Evolutionary conservation across 768 basidiomycete genomes (phyloP), one percentile per base, ranked within the genome.

Genomic region (Suillus bovinus): DNA sequence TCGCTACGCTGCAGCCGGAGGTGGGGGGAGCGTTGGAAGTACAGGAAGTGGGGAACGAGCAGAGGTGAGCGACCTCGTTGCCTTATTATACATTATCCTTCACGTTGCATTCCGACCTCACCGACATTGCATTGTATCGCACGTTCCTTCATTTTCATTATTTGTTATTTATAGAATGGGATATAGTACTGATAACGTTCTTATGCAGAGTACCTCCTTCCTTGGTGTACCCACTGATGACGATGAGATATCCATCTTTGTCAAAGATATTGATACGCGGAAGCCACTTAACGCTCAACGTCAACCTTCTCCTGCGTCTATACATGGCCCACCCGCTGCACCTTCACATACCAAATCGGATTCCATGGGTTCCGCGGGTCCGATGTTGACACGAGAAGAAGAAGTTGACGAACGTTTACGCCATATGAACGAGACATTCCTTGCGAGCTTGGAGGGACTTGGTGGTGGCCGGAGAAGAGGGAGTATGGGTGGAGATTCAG

Each of bases 161-260:
- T 34, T 52, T n/a, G n/a, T 29, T 56, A 56, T 56, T 39, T 39
- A 39, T 56, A 39, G 55, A n/a, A 47, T 13, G 31, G 11, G 54
- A 22, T 59, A 36, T 60, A 60, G 17, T 50, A 22, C 57, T 63
- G 20, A 38, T 29, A 17, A 54, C 53, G 17, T 29, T 56, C 22
- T 24, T 5, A 6, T 56, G 46, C 63, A 78, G 76, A 73, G 70
- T 46, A 70, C 84, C 9, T 81, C 81, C 5, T 83, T 78, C 69
- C 71, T 86, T 60, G 79, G 80, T 58, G 74, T 77, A 1, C 76
- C 78, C 50, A 83, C 84, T 7, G 88, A 92, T 64, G 88, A 92
- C 66, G 90, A 91, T 66, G 91, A 91, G 57, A 85, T 93, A 33
- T 90, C 90, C 5, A 78, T 82, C 14, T 93, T 92, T 67, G 87